Percentiles rank a stretch among this genome's conserved stretches.
phyloP scores from a whole-genome alignment of 257 asterid genomes.

The Solanum chmielewskii region DNA sequence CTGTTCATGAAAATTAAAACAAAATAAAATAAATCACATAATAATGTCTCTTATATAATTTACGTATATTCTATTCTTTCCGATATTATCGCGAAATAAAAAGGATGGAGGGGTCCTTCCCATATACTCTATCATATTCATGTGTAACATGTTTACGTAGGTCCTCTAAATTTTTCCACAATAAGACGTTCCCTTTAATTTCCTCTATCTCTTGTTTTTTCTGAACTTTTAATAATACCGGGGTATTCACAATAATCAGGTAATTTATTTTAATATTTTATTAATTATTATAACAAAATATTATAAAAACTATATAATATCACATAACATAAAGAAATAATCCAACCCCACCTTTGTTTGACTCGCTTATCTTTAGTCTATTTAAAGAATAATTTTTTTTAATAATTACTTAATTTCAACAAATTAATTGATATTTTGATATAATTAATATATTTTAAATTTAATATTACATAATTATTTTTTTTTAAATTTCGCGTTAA shows the following conservation, averaged over 20 bases:
- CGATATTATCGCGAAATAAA: background rate
- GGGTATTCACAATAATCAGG: background rate
- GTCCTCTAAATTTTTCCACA: background rate
- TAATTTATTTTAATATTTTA: too few species aligned
- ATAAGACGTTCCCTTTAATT: background rate
- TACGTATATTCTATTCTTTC: too few species aligned
- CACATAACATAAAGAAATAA: background rate
- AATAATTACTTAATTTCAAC: too few species aligned
- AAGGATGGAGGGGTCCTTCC: background rate
- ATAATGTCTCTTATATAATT: too few species aligned
- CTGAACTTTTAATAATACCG: background rate
- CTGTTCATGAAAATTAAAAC: accelerated
- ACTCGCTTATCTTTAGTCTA: background rate
- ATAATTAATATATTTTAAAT: too few species aligned
- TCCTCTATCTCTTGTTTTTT: background rate
- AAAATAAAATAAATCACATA: too few species aligned
- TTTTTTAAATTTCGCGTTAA: too few species aligned
- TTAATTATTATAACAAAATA: too few species aligned
- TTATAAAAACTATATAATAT: background rate
- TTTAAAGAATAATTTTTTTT: background rate
- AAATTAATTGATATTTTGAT: too few species aligned
- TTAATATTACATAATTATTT: too few species aligned
- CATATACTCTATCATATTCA: background rate
- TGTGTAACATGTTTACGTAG: background rate
- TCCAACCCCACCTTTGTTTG: too few species aligned